Evolutionary conservation across 2,329 filamentous ascomycete genomes (phyloP), one percentile per base, ranked within the genome.

Genomic region (Botrytis pseudocinerea): DNA sequence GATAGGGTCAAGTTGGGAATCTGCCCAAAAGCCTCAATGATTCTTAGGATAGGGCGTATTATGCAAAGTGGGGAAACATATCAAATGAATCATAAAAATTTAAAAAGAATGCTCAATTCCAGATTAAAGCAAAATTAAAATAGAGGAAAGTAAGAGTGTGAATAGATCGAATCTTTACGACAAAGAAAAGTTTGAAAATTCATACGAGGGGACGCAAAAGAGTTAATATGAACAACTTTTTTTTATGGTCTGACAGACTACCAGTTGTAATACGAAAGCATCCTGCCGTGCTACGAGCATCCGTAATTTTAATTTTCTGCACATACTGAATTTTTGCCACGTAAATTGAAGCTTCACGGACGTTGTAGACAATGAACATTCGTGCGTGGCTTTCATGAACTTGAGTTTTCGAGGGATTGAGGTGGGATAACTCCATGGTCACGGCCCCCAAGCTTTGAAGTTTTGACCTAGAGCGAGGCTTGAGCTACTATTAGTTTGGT

Each of bases 221-320:
- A 42, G 38, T 32, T 10, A 32, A 57, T 54, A 68, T 57, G 35
- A 69, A 69, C n/a, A 57, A 42, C 28, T 38, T 28, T 57, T 28
- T 57, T 16, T 44, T 12, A 57, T 32, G 51, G 65, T n/a, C 35
- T 42, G 25, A 54, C 35, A 20, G 38, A 42, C 35, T 32, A 32
- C 51, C 35, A 69, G 18, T 28, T 38, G n/a, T 32, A 57, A 38
- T 32, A 57, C 48, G 20, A 38, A 42, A 57, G 48, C n/a, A 69
- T 63, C 32, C 51, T 40, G 42, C 44, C 44, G 57, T 38, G 38
- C 44, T 65, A 64, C 59, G 25, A 64, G 18, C 61, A 42, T 66
- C 62, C 46, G 44, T 64, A 71, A 71, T 71, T 35, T 71, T 57
- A 57, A 44, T 44, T 65, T 54, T 57, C 44, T 22, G 38, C 69